phyloP scores from a whole-genome alignment of 106 monocot genomes.

The Dendrobium chrysotoxum region DNA sequence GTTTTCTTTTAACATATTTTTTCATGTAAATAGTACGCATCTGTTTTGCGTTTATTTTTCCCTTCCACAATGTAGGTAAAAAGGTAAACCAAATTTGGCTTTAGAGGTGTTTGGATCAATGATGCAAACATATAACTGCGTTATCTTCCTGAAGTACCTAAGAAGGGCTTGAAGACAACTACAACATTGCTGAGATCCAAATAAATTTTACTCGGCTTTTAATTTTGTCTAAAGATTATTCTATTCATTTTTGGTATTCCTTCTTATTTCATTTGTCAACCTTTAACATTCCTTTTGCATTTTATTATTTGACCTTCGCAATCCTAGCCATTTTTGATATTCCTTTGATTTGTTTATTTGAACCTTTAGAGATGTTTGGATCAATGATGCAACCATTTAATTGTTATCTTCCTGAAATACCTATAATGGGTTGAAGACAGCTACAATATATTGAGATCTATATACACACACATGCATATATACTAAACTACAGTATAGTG shows the following conservation, averaged over 20 bases:
- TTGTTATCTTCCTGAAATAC: slow-evolving; percentile 6
- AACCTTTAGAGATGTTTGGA: background rate
- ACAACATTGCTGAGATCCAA: background rate
- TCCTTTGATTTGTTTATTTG: background rate
- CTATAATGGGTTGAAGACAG: background rate
- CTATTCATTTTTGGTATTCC: background rate
- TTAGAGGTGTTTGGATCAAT: background rate
- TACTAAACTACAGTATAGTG: background rate
- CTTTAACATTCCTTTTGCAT: background rate
- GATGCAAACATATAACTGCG: background rate
- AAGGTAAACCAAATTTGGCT: background rate
- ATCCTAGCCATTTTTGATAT: background rate
- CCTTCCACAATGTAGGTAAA: background rate
- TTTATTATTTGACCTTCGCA: background rate
- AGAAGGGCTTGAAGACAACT: background rate
- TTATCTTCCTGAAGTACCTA: background rate
- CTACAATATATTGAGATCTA: background rate
- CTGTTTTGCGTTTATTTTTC: background rate
- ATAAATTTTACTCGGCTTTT: background rate
- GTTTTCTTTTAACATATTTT: background rate
- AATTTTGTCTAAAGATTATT: background rate
- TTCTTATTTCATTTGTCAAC: background rate
- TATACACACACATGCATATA: background rate
- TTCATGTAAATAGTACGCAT: background rate
- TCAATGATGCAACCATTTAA: background rate